phyloP scores from a whole-genome alignment of 176 grass and related monocot genomes.

The Bromus sterilis region DNA sequence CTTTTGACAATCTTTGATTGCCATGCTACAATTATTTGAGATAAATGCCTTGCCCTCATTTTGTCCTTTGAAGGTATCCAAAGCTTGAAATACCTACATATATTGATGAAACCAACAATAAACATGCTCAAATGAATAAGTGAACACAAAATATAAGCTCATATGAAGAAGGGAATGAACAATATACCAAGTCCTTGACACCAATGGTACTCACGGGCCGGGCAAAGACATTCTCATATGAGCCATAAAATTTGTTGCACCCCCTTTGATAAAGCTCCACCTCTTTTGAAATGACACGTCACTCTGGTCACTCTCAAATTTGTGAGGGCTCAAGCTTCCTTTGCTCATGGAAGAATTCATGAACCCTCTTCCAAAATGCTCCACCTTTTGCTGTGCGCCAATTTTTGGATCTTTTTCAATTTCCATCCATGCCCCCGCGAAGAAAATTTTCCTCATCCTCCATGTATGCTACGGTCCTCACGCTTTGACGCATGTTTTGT shows the following conservation, averaged over 20 bases:
- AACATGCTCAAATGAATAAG: too few relatives aligned
- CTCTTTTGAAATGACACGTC: too few relatives aligned
- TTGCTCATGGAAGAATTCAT: neutral
- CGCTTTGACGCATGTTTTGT: too few relatives aligned
- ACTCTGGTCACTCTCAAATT: neutral
- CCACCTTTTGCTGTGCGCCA: too few relatives aligned
- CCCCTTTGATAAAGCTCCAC: too few relatives aligned
- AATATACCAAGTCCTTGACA: neutral
- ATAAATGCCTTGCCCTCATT: too few relatives aligned
- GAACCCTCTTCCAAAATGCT: neutral
- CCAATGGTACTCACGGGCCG: neutral
- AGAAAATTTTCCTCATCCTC: neutral
- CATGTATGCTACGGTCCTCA: neutral
- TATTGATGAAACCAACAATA: neutral
- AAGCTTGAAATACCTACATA: neutral
- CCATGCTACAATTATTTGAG: neutral
- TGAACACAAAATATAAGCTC: too few relatives aligned
- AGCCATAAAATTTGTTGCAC: too few relatives aligned
- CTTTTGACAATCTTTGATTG: neutral
- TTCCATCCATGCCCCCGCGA: neutral
- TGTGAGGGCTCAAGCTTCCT: neutral
- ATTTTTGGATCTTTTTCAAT: neutral
- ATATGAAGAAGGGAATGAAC: too few relatives aligned
- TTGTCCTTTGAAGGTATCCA: neutral
- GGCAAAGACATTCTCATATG: too few relatives aligned